These are phyloP conservation scores for Solanum ossicruentum DNA, from an alignment of 257 asterid species.

Conservation along the genomic window DNA sequence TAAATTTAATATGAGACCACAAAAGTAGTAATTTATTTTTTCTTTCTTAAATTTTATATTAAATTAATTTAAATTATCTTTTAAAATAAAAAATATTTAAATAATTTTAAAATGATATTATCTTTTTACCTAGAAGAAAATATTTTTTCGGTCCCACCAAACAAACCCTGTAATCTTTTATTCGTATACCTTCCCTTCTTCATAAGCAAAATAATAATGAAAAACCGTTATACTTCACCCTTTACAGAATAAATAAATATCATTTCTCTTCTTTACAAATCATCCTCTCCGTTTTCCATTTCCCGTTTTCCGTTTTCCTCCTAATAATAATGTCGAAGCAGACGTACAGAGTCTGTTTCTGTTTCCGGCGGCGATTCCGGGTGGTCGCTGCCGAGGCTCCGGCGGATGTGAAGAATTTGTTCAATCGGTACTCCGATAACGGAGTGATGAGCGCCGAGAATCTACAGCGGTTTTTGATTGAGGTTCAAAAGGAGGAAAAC, in stretches of 20 bases:
- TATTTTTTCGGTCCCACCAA: too few relatives aligned
- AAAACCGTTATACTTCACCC: neutral
- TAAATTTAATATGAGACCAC: too few relatives aligned
- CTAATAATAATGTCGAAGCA: slow-evolving; percentile 26
- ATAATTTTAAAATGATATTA: too few relatives aligned
- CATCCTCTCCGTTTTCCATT: neutral
- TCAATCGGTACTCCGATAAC: slow-evolving; percentile 31
- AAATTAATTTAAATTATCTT: too few relatives aligned
- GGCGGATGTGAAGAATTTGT: slow-evolving; percentile 26
- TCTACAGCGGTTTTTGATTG: slow-evolving; percentile 45
- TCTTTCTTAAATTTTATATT: too few relatives aligned
- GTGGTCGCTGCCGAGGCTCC: slow-evolving; percentile 57
- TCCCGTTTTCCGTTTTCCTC: neutral
- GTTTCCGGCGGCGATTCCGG: slow-evolving; percentile 52
- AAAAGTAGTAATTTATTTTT: too few relatives aligned
- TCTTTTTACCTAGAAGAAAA: too few relatives aligned
- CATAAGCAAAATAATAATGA: neutral
- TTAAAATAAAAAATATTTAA: too few relatives aligned
- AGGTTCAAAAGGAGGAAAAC: slow-evolving; percentile 41
- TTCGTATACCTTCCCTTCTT: neutral
- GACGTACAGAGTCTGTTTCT: slow-evolving; percentile 55
- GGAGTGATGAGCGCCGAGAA: slow-evolving; percentile 38
- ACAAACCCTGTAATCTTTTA: too few relatives aligned
- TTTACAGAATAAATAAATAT: neutral
- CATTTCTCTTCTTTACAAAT: neutral